Evolutionary conservation across 2,329 filamentous ascomycete genomes (phyloP).

Genomic region (Pyrenochaeta sp.): DNA sequence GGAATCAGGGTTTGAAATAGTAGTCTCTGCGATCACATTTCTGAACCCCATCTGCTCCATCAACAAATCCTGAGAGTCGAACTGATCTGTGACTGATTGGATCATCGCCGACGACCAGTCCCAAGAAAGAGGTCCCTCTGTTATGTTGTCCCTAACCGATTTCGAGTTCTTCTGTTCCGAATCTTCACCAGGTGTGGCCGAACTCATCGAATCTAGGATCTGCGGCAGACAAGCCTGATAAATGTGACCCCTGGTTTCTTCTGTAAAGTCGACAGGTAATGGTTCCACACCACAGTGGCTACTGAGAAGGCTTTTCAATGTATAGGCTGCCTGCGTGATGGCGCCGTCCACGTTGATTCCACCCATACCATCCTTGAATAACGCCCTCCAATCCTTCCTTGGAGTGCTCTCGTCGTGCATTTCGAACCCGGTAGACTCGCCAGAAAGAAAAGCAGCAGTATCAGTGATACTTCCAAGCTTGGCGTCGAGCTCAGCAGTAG

Average conservation of each 20-base stretch:
- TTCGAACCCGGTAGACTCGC: slow-evolving; percentile 16
- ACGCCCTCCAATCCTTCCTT: slow-evolving; percentile 10
- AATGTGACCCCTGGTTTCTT: slow-evolving; percentile 21
- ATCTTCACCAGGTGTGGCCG: neutral
- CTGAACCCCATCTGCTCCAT: slow-evolving; percentile 24
- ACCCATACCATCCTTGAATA: slow-evolving; percentile 24
- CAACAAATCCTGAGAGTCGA: slow-evolving; percentile 23
- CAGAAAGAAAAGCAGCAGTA: slow-evolving; percentile 18
- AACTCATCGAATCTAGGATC: slow-evolving; percentile 14
- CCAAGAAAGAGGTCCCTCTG: neutral
- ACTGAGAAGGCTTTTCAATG: slow-evolving; percentile 24
- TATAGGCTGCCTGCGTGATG: slow-evolving; percentile 26
- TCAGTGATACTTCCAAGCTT: slow-evolving; percentile 18
- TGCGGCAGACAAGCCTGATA: slow-evolving; percentile 26
- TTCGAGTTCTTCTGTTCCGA: neutral
- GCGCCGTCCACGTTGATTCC: slow-evolving; percentile 24
- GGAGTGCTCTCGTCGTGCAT: neutral
- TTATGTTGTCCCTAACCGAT: neutral
- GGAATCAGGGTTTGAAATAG: slow-evolving; percentile 18
- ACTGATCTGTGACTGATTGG: slow-evolving; percentile 26
- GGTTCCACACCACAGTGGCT: slow-evolving; percentile 28
- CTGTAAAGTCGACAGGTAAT: slow-evolving; percentile 25
- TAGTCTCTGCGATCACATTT: slow-evolving; percentile 17
- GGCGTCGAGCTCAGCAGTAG: slow-evolving; percentile 11
- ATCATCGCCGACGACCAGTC: slow-evolving; percentile 14